A percentile compares a stretch with the other conserved stretches of the same genome.
These are phyloP conservation scores for Phytopythium vexans DNA, from an alignment of 352 stramenopile species.

Conservation along the genomic window DNA sequence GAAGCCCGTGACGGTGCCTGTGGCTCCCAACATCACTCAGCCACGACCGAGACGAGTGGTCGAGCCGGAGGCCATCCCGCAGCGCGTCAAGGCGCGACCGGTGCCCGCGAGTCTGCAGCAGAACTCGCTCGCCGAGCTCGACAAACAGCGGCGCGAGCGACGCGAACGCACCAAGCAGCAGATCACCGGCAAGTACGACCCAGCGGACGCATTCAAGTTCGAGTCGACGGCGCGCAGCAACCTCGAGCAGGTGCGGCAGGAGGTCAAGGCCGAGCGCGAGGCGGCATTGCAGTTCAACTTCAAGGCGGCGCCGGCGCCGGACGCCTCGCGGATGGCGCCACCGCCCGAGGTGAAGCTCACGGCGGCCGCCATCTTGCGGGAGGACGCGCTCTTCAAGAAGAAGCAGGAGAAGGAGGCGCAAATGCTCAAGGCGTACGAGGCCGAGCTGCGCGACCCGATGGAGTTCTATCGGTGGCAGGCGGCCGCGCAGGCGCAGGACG, in stretches of 20 bases:
- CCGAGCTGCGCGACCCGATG: conserved; percentile 86
- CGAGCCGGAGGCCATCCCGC: conserved; percentile 78
- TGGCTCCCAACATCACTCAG: conserved; percentile 86
- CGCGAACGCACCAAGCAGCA: conserved; percentile 55
- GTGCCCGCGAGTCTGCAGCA: conserved; percentile 65
- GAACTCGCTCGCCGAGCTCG: conserved; percentile 61
- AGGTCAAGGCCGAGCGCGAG: conserved; percentile 65
- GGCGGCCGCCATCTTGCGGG: conserved; percentile 84
- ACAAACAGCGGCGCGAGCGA: conserved; percentile 48
- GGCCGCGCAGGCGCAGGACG: conserved; percentile 80
- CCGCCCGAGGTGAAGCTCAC: conserved; percentile 77
- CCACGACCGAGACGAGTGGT: conserved; percentile 60
- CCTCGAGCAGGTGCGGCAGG: conserved; percentile 49
- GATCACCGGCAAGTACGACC: conserved; percentile 72
- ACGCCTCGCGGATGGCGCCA: conserved; percentile 24
- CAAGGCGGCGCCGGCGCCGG: conserved; percentile 67
- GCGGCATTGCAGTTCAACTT: conserved; percentile 71
- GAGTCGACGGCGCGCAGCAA: conserved; percentile 79
- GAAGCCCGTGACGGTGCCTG: conserved; percentile 60
- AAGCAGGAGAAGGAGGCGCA: conserved; percentile 90
- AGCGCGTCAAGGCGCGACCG: conserved; percentile 68
- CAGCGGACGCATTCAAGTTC: conserved; percentile 69
- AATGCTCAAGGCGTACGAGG: conserved; percentile 85
- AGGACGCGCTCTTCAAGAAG: conserved; percentile 90
- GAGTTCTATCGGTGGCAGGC: conserved; percentile 91